These are phyloP conservation scores for Puccinia brachypodii DNA, from an alignment of 1,284 basidiomycete species.

Conservation along the genomic window DNA sequence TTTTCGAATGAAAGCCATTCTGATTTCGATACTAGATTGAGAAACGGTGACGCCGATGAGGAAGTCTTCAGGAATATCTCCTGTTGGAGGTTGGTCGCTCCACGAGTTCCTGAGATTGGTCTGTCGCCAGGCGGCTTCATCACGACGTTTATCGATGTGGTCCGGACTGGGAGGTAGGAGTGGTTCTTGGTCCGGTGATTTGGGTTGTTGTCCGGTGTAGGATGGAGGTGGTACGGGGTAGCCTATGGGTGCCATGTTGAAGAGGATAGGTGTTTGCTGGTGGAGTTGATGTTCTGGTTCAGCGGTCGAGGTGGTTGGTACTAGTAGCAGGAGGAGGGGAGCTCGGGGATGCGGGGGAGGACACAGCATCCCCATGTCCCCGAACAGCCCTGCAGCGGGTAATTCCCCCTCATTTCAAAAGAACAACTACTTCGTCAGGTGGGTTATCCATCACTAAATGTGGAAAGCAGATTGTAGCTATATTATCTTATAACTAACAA, in stretches of 20 bases:
- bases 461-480: too few species aligned
- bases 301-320: too few species aligned
- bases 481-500: too few species aligned
- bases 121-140: conserved; percentile 4
- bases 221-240: conserved; percentile 36
- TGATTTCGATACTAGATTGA: conserved; percentile 41
- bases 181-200: conserved; percentile 38
- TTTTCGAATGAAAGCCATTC: conserved; percentile 47
- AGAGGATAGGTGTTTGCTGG: not conserved
- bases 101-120: conserved; percentile 26
- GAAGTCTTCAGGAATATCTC: conserved; percentile 33
- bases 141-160: conserved; percentile 11
- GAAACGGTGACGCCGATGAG: conserved; percentile 40
- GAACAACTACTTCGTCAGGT: too few species aligned
- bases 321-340: too few species aligned
- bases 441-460: too few species aligned
- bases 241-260: not conserved
- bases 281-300: too few species aligned
- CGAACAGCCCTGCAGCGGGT: too few species aligned
- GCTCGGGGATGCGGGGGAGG: too few species aligned
- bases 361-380: too few species aligned
- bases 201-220: conserved; percentile 15
- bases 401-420: too few species aligned
- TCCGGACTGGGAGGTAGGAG: conserved; percentile 15
- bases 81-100: conserved; percentile 17